phyloP scores from a whole-genome alignment of 2,329 filamentous ascomycete genomes.

The Aspergillus novoparasiticus region DNA sequence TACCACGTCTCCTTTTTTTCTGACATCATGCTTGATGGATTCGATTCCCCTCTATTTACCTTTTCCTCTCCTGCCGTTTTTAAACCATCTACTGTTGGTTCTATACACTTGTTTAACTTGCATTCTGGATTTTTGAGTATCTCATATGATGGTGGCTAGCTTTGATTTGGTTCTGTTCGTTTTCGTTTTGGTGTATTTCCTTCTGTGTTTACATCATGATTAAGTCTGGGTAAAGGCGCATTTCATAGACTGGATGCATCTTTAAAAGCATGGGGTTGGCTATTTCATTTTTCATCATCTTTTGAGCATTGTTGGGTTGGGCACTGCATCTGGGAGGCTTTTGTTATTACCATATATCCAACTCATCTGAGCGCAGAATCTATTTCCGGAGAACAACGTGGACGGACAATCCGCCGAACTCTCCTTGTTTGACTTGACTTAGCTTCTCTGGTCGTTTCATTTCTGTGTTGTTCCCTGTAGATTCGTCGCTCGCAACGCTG shows the following conservation, averaged over 20 bases:
- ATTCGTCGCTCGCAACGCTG: not conserved
- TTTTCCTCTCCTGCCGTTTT: constrained; percentile 3
- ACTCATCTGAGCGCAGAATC: constrained; percentile 16
- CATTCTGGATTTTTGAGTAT: constrained; percentile 10
- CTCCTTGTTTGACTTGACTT: not conserved
- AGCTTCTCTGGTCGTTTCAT: not conserved
- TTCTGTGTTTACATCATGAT: constrained; percentile 27
- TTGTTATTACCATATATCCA: constrained; percentile 24
- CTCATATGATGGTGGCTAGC: not conserved
- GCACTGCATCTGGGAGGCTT: constrained; percentile 40
- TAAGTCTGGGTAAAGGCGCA: constrained; percentile 34
- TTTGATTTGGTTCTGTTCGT: constrained; percentile 2
- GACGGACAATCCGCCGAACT: not conserved
- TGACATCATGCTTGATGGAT: constrained; percentile 7
- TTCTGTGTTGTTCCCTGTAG: not conserved
- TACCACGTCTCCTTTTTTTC: constrained; percentile 18
- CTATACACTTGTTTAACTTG: constrained; percentile 24
- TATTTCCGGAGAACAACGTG: constrained; percentile 1
- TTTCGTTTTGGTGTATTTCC: constrained; percentile 13
- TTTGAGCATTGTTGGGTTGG: constrained; percentile 31
- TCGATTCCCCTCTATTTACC: not conserved
- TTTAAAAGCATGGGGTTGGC: constrained; percentile 33
- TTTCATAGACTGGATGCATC: constrained; percentile 41
- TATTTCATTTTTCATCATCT: constrained; percentile 15
- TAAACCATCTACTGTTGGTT: not conserved